Conservation (phyloP, 306 rosid genomes). For the Citrullus colocynthis region DNA sequence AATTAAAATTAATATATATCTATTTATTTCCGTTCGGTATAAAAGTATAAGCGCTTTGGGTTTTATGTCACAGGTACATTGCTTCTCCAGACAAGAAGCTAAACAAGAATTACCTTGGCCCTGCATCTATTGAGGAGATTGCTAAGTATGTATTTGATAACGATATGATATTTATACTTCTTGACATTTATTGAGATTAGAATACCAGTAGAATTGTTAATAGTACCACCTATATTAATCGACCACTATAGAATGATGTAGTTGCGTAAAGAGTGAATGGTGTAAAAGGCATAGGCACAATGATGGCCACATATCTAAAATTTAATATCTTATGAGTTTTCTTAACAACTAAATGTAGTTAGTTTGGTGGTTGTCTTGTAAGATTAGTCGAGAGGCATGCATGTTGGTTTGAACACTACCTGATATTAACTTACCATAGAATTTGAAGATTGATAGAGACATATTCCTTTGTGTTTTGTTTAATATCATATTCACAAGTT, state of each 20-base stretch:
- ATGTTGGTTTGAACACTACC: no score
- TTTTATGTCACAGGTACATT: slow-evolving; percentile 39
- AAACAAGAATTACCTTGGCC: slow-evolving; percentile 74
- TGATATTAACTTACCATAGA: no score
- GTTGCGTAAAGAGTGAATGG: no score
- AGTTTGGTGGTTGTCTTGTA: no score
- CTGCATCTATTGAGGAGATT: slow-evolving; percentile 58
- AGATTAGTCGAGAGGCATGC: no score
- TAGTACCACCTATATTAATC: background rate
- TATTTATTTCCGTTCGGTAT: background rate
- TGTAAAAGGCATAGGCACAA: no score
- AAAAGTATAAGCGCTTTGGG: background rate
- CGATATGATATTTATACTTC: background rate
- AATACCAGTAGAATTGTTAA: background rate
- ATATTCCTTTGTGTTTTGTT: no score
- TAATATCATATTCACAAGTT: no score
- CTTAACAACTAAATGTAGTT: no score
- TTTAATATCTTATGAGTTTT: no score
- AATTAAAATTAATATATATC: background rate
- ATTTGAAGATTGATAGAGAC: no score
- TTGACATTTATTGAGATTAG: background rate
- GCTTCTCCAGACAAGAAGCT: slow-evolving; percentile 61
- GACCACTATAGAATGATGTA: background rate
- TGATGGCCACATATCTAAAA: no score
- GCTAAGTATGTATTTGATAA: slow-evolving; percentile 39